Evolutionary conservation across 805 yeast species (phyloP), one percentile per base, ranked within the genome.

Genomic region (Myxozyma neotropica): DNA sequence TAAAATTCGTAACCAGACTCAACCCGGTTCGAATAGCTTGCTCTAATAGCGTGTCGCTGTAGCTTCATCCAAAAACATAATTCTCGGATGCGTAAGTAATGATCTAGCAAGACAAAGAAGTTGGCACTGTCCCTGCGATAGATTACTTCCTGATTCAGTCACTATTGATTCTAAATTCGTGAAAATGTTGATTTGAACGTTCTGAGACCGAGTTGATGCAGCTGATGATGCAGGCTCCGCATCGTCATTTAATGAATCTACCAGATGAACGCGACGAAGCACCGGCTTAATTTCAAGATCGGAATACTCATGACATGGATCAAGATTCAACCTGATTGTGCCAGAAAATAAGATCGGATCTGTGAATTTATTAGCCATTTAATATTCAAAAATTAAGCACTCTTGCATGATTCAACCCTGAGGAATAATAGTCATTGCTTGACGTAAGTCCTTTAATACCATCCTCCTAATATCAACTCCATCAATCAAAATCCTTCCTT

Each of bases 281-380:
- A 92, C 83, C 63, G 83, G 84, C 88, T 89, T 85, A 42, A 89
- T 77, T 45, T 79, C 77, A 3, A 74, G 79, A 70, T 89, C 96
- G 15, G 78, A 65, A 53, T 77, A 73, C 52, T 77, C 72, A 13
- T 78, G 77, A 71, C 89, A 88, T 21, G 96, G 96, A 73, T 89
- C 96, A 69, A 89, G 74, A 68, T 89, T 89, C 61, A 80, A 78
- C 69, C 95, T 77, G 52, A 89, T 82, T 0, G 91, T 81, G 21
- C 96, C 96, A 64, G 84, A 83, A 78, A 89, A 89, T 57, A 89
- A 74, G 0, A 87, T 90, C 0, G 96, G 96, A 67, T 89, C 96
- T 50, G 15, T 3, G 6, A 35, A 6, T 23, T 19, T 2, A 17
- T 33, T 33, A 47, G 42, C 40, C 15, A 2, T 1, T 31, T 27